Conservation (phyloP, 768 basidiomycete species). For the Cubamyces sp. region DNA sequence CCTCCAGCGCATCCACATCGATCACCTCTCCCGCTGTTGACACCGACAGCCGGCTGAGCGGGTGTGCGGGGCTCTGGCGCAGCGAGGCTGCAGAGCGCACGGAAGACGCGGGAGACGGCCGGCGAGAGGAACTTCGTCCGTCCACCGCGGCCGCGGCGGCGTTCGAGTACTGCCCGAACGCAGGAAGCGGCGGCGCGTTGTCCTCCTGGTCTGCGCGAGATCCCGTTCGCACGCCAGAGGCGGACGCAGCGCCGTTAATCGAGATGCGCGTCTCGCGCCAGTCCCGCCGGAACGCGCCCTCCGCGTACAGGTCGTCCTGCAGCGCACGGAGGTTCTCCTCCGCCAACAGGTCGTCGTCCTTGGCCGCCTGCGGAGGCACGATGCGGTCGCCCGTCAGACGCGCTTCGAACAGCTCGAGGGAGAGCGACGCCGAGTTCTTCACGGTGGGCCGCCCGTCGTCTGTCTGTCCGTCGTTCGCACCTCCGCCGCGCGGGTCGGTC, state of each 20-base stretch:
- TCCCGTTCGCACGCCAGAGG: conserved; percentile 18
- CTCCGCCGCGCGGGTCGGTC: conserved; percentile 43
- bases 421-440: conserved; percentile 71
- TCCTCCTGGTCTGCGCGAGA: conserved; percentile 35
- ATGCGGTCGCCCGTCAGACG: conserved; percentile 66
- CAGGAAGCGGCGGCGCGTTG: conserved; percentile 34
- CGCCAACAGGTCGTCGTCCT: conserved; percentile 14
- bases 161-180: conserved; percentile 25
- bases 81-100: conserved; percentile 41
- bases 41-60: conserved; percentile 36
- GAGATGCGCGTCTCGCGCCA: conserved; percentile 74
- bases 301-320: conserved; percentile 64
- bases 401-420: conserved; percentile 72
- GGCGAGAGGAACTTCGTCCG: conserved; percentile 42
- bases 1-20: conserved; percentile 48
- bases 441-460: conserved; percentile 47
- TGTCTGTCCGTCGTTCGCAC: conserved; percentile 37
- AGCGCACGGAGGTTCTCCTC: conserved; percentile 50
- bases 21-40: conserved; percentile 39
- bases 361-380: conserved; percentile 42
- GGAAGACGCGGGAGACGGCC: conserved; percentile 54
- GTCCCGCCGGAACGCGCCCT: conserved; percentile 71
- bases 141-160: conserved; percentile 15
- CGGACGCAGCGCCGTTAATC: conserved; percentile 36
- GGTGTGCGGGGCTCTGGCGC: conserved; percentile 54